phyloP scores from a whole-genome alignment of 371 early-diverging fungal genomes.

The Synchytrium microbalum region DNA sequence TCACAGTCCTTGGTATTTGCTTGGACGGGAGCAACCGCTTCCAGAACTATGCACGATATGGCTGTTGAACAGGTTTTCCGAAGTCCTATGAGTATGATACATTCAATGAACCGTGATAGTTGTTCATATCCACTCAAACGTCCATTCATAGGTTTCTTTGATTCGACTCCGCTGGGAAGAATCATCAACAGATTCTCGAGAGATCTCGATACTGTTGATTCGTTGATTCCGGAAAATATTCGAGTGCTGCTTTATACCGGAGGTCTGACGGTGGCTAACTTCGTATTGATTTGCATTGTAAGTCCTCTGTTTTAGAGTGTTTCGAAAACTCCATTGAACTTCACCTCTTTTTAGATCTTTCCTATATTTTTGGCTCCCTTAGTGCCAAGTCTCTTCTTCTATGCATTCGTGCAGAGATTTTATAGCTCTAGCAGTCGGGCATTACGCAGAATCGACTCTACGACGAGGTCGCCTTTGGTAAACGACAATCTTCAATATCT shows the following conservation, averaged over 20 bases:
- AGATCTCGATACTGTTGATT: slow-evolving; percentile 39
- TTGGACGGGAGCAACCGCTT: slow-evolving; percentile 26
- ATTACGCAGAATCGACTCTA: too few species aligned
- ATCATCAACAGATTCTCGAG: slow-evolving; percentile 45
- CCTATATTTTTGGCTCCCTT: slow-evolving; percentile 27
- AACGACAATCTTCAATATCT: too few species aligned
- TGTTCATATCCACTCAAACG: too few species aligned
- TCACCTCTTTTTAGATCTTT: slow-evolving; percentile 26
- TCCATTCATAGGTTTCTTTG: slow-evolving; percentile 81
- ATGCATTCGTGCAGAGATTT: too few species aligned
- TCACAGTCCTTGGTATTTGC: too few species aligned
- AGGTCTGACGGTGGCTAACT: slow-evolving; percentile 31
- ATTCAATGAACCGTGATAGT: too few species aligned
- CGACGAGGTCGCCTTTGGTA: too few species aligned
- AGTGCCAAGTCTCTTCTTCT: slow-evolving; percentile 40
- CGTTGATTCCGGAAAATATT: slow-evolving; percentile 36
- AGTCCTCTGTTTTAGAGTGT: slow-evolving; percentile 39
- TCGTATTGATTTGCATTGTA: slow-evolving; percentile 31
- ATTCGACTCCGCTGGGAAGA: slow-evolving; percentile 76
- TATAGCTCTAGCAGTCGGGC: too few species aligned
- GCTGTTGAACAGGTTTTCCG: slow-evolving; percentile 40
- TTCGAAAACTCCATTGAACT: background rate
- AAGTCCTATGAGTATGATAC: slow-evolving; percentile 89
- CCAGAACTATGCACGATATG: slow-evolving; percentile 40
- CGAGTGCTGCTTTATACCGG: slow-evolving; percentile 31